These are phyloP conservation scores for Saturnispora silvae DNA, from an alignment of 805 yeast species.

Conservation along the genomic window DNA sequence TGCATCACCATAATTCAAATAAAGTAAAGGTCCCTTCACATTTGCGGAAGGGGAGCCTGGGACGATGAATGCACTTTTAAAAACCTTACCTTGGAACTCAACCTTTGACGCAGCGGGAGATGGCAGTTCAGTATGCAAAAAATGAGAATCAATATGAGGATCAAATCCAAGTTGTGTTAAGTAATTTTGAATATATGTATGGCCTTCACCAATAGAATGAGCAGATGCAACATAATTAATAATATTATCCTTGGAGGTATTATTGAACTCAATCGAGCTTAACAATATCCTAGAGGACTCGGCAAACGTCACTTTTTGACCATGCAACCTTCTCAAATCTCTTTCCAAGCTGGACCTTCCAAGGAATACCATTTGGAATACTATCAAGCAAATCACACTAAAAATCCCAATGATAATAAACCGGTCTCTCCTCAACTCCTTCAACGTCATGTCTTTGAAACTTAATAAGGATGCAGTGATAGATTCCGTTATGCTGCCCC, in stretches of 20 bases:
- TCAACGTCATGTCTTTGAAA: conserved; percentile 20
- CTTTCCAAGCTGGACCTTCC: conserved; percentile 79
- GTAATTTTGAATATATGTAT: conserved; percentile 6
- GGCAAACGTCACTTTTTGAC: conserved; percentile 48
- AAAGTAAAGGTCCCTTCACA: conserved; percentile 44
- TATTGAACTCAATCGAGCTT: conserved; percentile 20
- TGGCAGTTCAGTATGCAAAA: not conserved
- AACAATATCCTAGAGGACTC: conserved; percentile 57
- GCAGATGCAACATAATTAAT: conserved; percentile 14
- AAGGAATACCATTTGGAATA: conserved; percentile 60
- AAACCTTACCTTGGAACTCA: conserved; percentile 29
- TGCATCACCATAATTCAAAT: conserved; percentile 47
- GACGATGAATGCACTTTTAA: conserved; percentile 29
- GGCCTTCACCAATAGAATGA: conserved; percentile 20
- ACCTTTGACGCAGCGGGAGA: too few species aligned
- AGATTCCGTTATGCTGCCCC: conserved; percentile 17
- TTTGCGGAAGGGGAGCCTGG: conserved; percentile 59
- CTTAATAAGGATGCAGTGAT: conserved; percentile 20
- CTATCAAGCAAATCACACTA: conserved; percentile 38
- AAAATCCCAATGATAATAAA: conserved; percentile 22
- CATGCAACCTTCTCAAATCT: conserved; percentile 69
- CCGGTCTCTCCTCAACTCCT: conserved; percentile 25
- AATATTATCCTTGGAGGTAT: conserved; percentile 16
- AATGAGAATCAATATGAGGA: not conserved
- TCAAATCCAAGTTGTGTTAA: not conserved